A percentile compares a stretch with the other conserved stretches of the same genome.
These are phyloP conservation scores for Gossypium gossypioides DNA, from an alignment of 441 rosid genomes.

Conservation along the genomic window DNA sequence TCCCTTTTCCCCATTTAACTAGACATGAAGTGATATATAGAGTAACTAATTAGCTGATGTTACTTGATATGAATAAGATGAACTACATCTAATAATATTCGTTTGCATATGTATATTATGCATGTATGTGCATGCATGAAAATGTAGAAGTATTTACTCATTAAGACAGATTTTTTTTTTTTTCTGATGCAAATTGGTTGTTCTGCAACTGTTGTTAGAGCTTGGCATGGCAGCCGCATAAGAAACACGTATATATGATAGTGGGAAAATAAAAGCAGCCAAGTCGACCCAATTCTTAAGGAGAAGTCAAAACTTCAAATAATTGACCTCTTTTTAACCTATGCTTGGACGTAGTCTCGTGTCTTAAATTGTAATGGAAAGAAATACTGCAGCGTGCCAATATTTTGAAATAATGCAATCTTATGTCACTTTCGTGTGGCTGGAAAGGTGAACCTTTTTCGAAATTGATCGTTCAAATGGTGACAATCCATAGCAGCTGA, in stretches of 20 bases:
- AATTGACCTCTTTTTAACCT: not conserved
- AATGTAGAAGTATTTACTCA: not conserved
- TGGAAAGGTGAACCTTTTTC: not conserved
- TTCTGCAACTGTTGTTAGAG: not conserved
- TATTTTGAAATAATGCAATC: not conserved
- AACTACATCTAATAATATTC: not conserved
- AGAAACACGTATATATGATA: not conserved
- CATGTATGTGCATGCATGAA: not conserved
- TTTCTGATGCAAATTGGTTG: not conserved
- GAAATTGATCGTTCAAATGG: conserved; percentile 1
- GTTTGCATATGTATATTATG: not conserved
- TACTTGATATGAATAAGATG: too few species aligned
- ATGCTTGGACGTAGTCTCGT: not conserved
- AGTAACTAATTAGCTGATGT: too few species aligned
- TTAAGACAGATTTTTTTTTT: not conserved
- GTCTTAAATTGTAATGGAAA: not conserved
- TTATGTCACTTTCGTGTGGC: not conserved
- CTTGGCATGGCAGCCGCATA: not conserved
- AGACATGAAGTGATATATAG: too few species aligned
- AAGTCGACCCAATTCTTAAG: not conserved
- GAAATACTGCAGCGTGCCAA: not conserved
- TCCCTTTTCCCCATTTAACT: not conserved
- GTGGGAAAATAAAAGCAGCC: not conserved
- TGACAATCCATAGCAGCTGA: conserved; percentile 2
- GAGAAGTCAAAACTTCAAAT: conserved; percentile 4